phyloP scores from a whole-genome alignment of 495 filamentous ascomycete species.

The Penicillium desertorum region DNA sequence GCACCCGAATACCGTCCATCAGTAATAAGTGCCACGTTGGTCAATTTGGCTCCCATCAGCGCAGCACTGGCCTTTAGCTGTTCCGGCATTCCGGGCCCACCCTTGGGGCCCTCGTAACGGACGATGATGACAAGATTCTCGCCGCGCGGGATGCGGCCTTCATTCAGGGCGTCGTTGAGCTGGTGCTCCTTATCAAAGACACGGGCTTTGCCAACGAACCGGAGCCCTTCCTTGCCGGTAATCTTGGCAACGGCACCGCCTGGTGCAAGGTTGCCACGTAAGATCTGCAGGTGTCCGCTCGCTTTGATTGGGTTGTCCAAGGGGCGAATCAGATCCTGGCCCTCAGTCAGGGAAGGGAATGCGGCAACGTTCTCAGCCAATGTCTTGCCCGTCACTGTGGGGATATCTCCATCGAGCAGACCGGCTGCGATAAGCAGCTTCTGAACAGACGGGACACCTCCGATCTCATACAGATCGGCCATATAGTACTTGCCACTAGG shows the following conservation, averaged over 20 bases:
- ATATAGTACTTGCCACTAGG: slow-evolving; percentile 87
- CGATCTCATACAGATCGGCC: slow-evolving; percentile 93
- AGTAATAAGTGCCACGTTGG: slow-evolving; percentile 87
- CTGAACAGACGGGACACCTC: slow-evolving; percentile 86
- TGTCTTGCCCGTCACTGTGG: slow-evolving; percentile 90
- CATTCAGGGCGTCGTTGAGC: slow-evolving; percentile 72
- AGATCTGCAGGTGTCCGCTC: slow-evolving; percentile 86
- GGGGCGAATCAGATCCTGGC: slow-evolving; percentile 83
- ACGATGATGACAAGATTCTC: slow-evolving; percentile 92
- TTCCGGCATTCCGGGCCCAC: slow-evolving; percentile 98
- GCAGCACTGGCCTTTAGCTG: slow-evolving; percentile 86
- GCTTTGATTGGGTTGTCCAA: slow-evolving; percentile 81
- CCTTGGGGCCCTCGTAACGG: slow-evolving; percentile 92
- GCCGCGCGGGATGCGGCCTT: slow-evolving; percentile 67
- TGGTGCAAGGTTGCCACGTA: slow-evolving; percentile 87
- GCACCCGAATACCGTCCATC: slow-evolving; percentile 92
- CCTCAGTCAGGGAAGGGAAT: slow-evolving; percentile 75
- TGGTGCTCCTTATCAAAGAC: slow-evolving; percentile 90
- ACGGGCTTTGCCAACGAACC: slow-evolving; percentile 76
- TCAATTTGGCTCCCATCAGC: slow-evolving; percentile 88
- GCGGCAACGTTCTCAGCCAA: slow-evolving; percentile 82
- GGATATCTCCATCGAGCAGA: slow-evolving; percentile 78
- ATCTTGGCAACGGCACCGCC: slow-evolving; percentile 96
- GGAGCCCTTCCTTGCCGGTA: slow-evolving; percentile 88
- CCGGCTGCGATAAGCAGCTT: slow-evolving; percentile 85